Base-by-base conservation (phyloP, 306 rosid species). In the Rosa multiflora region DNA sequence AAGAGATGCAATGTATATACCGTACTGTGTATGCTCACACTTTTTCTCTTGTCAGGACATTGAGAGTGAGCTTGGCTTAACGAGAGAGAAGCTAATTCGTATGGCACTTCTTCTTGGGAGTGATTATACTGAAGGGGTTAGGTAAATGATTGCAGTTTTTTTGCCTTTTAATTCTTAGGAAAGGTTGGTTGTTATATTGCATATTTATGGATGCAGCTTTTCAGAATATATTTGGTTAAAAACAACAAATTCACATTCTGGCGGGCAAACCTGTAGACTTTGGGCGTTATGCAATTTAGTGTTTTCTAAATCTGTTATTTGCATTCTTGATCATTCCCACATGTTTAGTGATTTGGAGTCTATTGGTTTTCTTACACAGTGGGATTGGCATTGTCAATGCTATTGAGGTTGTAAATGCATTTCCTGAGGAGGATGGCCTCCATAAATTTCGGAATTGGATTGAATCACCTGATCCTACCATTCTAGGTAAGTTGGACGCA, bases 361-460 rank as follows among this genome's bases (percentile, higher is more conserved):
- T 75, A 67, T 76, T 48, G 51, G 66, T 56, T 81, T 83, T 85
- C 61, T 76, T 49, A 71, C 85, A 86, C 73, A 94, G 99, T 80
- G 99, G 99, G 79, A 94, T 94, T 80, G 99, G 99, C 87, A 94
- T 92, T 85, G 99, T 94, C 52, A 92, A 94, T 84, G 99, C 99
- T 52, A 86, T 94, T 85, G 98, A 94, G 88, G 98, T 94, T 82
- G 75, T 94, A 68, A 86, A 87, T 81, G 97, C 98, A 49, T 94
- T 94, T 83, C 97, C 98, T 8, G 97, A 91, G 87, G 93, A 92
- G 70, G 92, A 91, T 78, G 97, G 97, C 67, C 93, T 94, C 66
- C 74, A 75, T 78, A 85, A 89, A 81, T 94, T 94, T 80, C 90
- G 91, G 75, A 86, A 89, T 73, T 94, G 97, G 98, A 90, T 94